Percentiles rank a stretch among this genome's conserved stretches.
These are phyloP conservation scores for Geotrichum klebahnii DNA, from an alignment of 1,139 yeast species.

Conservation along the genomic window DNA sequence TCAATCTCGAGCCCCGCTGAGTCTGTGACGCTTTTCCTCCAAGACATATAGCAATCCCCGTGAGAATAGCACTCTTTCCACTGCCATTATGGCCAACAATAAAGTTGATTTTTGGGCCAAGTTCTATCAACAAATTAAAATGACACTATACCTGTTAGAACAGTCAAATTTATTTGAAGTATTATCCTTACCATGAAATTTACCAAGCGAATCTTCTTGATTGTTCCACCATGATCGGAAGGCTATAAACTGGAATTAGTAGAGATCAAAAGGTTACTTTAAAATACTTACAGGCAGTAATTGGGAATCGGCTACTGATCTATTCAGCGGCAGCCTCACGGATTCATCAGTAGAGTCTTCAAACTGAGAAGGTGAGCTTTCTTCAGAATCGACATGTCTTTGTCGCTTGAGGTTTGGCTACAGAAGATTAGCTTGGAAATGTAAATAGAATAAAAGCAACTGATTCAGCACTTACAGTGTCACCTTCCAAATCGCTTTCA, in stretches of 20 bases:
- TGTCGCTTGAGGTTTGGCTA: too few species aligned
- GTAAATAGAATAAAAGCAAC: too few species aligned
- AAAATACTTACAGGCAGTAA: too few species aligned
- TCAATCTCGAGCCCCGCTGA: constrained; percentile 70
- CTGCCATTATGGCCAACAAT: constrained; percentile 94
- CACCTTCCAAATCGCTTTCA: too few species aligned
- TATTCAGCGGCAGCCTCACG: too few species aligned
- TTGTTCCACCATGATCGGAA: constrained; percentile 25
- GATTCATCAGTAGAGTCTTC: too few species aligned
- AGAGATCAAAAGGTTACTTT: too few species aligned
- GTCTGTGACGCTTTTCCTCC: constrained; percentile 96
- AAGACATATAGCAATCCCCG: constrained; percentile 84
- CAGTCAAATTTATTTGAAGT: not conserved
- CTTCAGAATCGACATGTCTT: too few species aligned
- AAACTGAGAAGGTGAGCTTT: too few species aligned
- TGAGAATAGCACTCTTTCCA: constrained; percentile 88
- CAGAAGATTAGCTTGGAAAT: too few species aligned
- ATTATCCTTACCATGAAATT: constrained; percentile 31
- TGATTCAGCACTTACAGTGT: too few species aligned
- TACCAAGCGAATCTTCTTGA: constrained; percentile 31
- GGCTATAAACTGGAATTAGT: not conserved
- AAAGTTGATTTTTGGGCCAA: constrained; percentile 84
- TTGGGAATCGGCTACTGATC: too few species aligned
- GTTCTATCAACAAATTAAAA: constrained; percentile 63
- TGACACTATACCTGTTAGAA: constrained; percentile 52